Percentiles rank a stretch among this genome's conserved stretches.
Evolutionary conservation across 768 basidiomycete genomes (phyloP).

Genomic region (Dendrothele bispora): DNA sequence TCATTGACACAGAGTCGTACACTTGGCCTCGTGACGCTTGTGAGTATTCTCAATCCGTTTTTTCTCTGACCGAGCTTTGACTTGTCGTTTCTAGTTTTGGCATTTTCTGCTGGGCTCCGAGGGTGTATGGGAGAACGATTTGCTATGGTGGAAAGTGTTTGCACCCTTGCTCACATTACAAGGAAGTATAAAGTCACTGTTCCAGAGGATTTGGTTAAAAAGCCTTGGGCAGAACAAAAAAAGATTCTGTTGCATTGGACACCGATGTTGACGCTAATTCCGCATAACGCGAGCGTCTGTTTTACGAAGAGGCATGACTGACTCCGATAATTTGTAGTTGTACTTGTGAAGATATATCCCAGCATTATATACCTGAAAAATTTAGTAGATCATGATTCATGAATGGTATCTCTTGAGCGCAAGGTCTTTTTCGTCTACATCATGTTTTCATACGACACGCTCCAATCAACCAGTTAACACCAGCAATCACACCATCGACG

Average conservation of each 20-base stretch:
- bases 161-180: constrained; percentile 43
- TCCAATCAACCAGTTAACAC: constrained; percentile 31
- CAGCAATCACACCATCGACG: constrained; percentile 4
- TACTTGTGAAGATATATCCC: no score
- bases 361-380: no score
- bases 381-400: no score
- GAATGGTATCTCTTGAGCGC: no score
- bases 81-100: constrained; percentile 28
- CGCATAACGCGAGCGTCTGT: constrained; percentile 29
- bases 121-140: constrained; percentile 53
- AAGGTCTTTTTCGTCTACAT: no score
- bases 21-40: constrained; percentile 54
- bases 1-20: constrained; percentile 49
- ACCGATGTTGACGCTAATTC: constrained; percentile 34
- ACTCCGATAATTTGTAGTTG: no score
- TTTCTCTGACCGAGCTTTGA: not conserved
- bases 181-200: constrained; percentile 40
- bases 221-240: constrained; percentile 32
- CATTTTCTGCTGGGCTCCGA: constrained; percentile 45
- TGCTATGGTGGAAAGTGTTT: constrained; percentile 39
- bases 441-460: not conserved
- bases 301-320: no score
- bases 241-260: constrained; percentile 34
- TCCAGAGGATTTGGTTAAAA: constrained; percentile 31
- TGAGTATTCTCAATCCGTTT: constrained; percentile 17